Conservation (phyloP, 2,329 filamentous ascomycete species). For the Tolypocladium cylindrosporum region DNA sequence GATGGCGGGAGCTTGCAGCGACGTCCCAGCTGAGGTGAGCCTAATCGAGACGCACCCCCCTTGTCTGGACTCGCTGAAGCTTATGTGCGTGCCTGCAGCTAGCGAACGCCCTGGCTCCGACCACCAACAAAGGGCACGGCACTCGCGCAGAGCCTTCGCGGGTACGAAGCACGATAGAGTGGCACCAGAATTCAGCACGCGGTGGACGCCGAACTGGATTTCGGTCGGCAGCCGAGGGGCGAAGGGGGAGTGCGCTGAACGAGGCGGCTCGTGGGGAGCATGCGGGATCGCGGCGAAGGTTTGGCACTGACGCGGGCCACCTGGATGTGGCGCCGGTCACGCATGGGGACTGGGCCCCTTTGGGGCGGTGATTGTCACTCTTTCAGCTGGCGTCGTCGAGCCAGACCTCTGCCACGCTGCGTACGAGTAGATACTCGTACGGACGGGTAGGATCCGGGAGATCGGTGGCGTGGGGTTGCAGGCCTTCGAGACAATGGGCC, state of each 20-base stretch:
- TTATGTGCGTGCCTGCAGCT: neutral
- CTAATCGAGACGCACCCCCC: conserved; percentile 13
- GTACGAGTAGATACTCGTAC: no score
- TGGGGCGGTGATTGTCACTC: conserved; percentile 1
- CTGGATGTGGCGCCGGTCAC: conserved; percentile 11
- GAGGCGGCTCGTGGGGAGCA: neutral
- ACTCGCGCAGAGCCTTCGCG: neutral
- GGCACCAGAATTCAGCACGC: neutral
- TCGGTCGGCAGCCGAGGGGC: neutral
- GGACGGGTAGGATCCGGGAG: neutral
- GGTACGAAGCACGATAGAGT: neutral
- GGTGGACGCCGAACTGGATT: neutral
- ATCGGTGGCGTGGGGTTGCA: neutral
- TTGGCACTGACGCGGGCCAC: conserved; percentile 5
- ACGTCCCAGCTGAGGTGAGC: conserved; percentile 28
- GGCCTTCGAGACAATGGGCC: neutral
- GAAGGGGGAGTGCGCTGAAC: neutral
- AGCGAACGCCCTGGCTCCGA: neutral
- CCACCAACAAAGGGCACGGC: neutral
- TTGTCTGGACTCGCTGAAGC: neutral
- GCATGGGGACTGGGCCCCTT: neutral
- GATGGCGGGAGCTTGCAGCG: conserved; percentile 2
- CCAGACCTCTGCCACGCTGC: conserved; percentile 8
- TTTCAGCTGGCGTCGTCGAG: conserved; percentile 9
- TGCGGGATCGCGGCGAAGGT: neutral